These are phyloP conservation scores for Fusarium armeniacum DNA, from an alignment of 2,329 filamentous ascomycete genomes.

Conservation along the genomic window DNA sequence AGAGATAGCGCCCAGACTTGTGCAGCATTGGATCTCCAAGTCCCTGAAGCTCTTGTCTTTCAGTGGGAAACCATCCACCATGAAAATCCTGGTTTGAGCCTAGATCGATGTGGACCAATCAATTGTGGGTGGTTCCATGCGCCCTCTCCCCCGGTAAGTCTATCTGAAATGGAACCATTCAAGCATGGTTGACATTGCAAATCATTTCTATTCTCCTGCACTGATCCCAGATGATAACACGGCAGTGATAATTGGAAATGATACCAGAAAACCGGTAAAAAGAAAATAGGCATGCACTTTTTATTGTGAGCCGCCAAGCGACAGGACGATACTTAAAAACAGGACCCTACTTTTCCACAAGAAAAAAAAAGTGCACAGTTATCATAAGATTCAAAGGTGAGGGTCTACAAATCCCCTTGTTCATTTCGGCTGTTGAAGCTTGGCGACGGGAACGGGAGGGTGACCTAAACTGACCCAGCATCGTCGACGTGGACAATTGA, in stretches of 20 bases:
- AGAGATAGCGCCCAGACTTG: constrained; percentile 28
- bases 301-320: constrained; percentile 21
- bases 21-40: constrained; percentile 38
- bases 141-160: constrained; percentile 11
- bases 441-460: constrained; percentile 29
- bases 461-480: not conserved
- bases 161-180: constrained; percentile 27
- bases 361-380: no score
- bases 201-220: constrained; percentile 13
- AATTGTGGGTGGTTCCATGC: not conserved
- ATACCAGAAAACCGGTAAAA: constrained; percentile 25
- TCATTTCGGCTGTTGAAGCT: constrained; percentile 49
- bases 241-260: constrained; percentile 19
- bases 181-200: not conserved
- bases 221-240: constrained; percentile 28
- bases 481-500: constrained; percentile 17
- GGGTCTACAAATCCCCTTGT: constrained; percentile 9
- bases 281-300: not conserved
- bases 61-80: constrained; percentile 22
- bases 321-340: constrained; percentile 23
- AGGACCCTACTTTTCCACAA: constrained; percentile 18
- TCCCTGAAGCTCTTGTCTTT: constrained; percentile 37
- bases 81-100: constrained; percentile 39
- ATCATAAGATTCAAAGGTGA: constrained; percentile 7
- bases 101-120: constrained; percentile 37